Base-by-base conservation (phyloP, 495 filamentous ascomycete species). In the Talaromyces ruber region DNA sequence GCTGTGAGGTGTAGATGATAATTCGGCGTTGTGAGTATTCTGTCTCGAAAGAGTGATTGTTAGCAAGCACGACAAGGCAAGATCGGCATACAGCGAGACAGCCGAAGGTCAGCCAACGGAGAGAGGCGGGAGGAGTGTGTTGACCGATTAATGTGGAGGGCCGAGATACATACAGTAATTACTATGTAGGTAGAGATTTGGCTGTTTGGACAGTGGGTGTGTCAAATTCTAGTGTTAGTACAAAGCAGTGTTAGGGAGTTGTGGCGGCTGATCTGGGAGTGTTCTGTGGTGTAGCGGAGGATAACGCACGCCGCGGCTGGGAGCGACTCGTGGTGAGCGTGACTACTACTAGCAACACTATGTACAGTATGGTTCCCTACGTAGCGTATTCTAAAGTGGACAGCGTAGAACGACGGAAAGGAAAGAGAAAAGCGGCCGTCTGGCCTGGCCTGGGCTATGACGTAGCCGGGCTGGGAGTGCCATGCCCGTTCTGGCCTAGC, bases 371-470 rank as follows among this genome's bases (percentile, higher is more conserved):
- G 14, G 34, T 4, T 9, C 9, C 34, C 34, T 39, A 39, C 34
- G 34, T 39, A 39, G 16, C 32, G 32, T 16, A 3, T 6, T 29
- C 28, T 29, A 3, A 37, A 37, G 9, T 4, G 34, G 34, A 37
- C 39, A 24, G 14, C n/a, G 14, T 21, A 47, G 39, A 4, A 47
- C 9, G 28, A 37, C 7, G 21, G 22, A 24, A 4, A 51, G 45
- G 14, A 51, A 51, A 51, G 45, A 18, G 45, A 21, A 21, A 52
- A 52, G 47, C 47, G 18, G 16, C 51, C 9, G 26, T 54, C 51
- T 28, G 51, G 51, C 51, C 51, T 54, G 51, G 51, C 51, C 51
- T n/a, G 26, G 51, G 14, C 24, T 54, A 54, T 54, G 51, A 54
- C 51, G 51, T 54, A 12, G 11, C 22, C 5, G 51, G 51, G 24